phyloP scores from a whole-genome alignment of 2,329 filamentous ascomycete species.

The Endothia cerciana region DNA sequence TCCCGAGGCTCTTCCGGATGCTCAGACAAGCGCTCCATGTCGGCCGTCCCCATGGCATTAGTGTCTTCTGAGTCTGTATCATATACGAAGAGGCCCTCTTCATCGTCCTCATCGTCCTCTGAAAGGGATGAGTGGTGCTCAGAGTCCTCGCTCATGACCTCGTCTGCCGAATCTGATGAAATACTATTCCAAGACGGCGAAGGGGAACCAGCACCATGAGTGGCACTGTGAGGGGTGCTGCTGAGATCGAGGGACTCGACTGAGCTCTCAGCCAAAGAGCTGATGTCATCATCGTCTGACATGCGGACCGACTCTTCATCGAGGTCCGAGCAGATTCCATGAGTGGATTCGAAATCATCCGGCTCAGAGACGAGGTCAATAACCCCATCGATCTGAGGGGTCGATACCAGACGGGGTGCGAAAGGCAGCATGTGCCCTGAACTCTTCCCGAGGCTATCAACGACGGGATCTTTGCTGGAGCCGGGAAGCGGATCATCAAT shows the following conservation, averaged over 20 bases:
- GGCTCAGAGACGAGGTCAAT: constrained; percentile 10
- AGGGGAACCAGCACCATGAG: constrained; percentile 14
- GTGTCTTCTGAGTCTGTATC: constrained; percentile 15
- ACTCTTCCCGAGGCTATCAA: neutral
- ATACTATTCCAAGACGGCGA: constrained; percentile 25
- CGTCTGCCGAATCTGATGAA: constrained; percentile 14
- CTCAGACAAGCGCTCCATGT: constrained; percentile 19
- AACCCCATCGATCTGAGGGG: constrained; percentile 16
- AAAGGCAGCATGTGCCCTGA: neutral
- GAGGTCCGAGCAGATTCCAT: neutral
- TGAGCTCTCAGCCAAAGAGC: constrained; percentile 14
- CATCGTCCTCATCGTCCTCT: constrained; percentile 10
- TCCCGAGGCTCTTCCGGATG: constrained; percentile 7
- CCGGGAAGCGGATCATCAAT: neutral
- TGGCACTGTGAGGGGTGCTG: neutral
- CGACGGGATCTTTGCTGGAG: neutral
- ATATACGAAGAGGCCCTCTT: neutral
- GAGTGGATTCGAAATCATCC: neutral
- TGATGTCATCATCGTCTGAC: constrained; percentile 22
- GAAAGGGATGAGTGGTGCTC: constrained; percentile 2
- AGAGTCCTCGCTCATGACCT: constrained; percentile 11
- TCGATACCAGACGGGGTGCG: neutral
- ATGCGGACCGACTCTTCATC: constrained; percentile 20
- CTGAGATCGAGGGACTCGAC: constrained; percentile 13
- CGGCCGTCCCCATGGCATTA: constrained; percentile 5